Conservation (phyloP, 768 basidiomycete genomes). For the Cyathus striatus region DNA sequence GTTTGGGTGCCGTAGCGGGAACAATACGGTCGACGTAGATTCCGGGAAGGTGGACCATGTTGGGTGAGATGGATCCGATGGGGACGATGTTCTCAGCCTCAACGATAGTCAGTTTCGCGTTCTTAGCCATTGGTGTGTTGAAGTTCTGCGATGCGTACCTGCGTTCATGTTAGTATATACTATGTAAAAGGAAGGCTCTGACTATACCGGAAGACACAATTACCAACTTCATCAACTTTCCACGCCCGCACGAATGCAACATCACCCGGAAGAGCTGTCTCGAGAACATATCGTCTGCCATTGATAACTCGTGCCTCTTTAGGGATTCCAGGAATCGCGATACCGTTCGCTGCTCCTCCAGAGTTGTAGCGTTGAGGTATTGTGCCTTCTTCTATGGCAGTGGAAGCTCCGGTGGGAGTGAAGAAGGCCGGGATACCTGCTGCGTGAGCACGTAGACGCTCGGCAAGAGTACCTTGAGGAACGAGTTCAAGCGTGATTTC, state of each 20-base stretch:
- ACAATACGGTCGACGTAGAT: constrained; percentile 91
- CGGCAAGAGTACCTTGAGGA: constrained; percentile 88
- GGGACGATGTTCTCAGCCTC: constrained; percentile 93
- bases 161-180: constrained; percentile 3
- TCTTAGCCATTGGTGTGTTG: constrained; percentile 80
- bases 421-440: constrained; percentile 93
- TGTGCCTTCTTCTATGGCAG: constrained; percentile 73
- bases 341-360: constrained; percentile 65
- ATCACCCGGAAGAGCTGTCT: constrained; percentile 74
- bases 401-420: constrained; percentile 85
- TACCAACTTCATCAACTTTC: constrained; percentile 91
- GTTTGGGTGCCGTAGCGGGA: constrained; percentile 66
- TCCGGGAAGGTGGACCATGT: constrained; percentile 77
- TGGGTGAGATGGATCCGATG: constrained; percentile 73
- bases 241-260: constrained; percentile 85
- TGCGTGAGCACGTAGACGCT: constrained; percentile 83
- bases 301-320: constrained; percentile 76
- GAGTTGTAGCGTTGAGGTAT: constrained; percentile 78
- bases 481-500: constrained; percentile 82
- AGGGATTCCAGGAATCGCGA: constrained; percentile 66
- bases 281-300: constrained; percentile 78
- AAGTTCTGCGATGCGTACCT: constrained; percentile 91
- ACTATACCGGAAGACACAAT: constrained; percentile 80
- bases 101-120: constrained; percentile 85
- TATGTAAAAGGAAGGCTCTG: no score